Conservation (phyloP, 805 yeast genomes). For the Saccharomycopsis oosterbeekiorum region DNA sequence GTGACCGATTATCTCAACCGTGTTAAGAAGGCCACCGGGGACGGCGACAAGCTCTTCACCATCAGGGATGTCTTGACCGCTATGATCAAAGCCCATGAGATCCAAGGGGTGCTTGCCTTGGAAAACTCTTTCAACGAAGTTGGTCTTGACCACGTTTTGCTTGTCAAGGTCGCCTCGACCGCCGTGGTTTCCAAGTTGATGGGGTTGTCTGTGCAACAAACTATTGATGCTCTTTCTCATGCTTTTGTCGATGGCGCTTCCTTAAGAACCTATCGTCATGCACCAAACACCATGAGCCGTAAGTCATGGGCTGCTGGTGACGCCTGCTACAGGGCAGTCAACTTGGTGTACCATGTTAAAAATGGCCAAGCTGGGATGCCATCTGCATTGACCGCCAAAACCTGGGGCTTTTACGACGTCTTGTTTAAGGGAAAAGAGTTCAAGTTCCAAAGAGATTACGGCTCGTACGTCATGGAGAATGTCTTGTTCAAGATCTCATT, state of each 20-base stretch:
- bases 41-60: conserved; percentile 31
- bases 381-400: conserved; percentile 44
- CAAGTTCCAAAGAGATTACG: conserved; percentile 43
- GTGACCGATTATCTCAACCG: conserved; percentile 49
- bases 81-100: conserved; percentile 58
- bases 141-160: conserved; percentile 49
- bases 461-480: conserved; percentile 54
- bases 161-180: conserved; percentile 52
- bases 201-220: conserved; percentile 41
- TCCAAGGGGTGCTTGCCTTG: conserved; percentile 48
- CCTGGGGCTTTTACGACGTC: conserved; percentile 61
- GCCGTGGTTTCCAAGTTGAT: conserved; percentile 48
- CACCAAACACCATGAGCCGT: conserved; percentile 54
- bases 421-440: conserved; percentile 42
- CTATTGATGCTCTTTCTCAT: conserved; percentile 46
- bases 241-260: conserved; percentile 55
- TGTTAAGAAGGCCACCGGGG: conserved; percentile 30
- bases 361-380: conserved; percentile 44
- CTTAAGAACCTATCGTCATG: conserved; percentile 51
- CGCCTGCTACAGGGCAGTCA: conserved; percentile 50
- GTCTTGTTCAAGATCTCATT: conserved; percentile 50
- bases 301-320: conserved; percentile 66
- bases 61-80: conserved; percentile 41
- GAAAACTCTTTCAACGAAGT: conserved; percentile 52
- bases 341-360: conserved; percentile 42